These are phyloP conservation scores for Ananas comosus DNA, from an alignment of 176 grass and related monocot genomes.

Conservation along the genomic window DNA sequence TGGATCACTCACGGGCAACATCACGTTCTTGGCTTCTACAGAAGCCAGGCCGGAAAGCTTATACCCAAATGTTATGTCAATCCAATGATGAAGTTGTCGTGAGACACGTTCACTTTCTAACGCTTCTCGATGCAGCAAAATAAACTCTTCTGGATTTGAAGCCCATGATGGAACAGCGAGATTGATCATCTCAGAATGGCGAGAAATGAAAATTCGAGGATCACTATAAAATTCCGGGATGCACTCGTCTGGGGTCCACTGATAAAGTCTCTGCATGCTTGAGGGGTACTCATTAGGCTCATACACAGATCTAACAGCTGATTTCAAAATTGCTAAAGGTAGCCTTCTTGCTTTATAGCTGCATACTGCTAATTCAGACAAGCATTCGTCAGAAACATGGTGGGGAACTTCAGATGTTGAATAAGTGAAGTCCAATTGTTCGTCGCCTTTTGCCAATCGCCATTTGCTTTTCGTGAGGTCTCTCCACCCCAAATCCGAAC, in stretches of 20 bases:
- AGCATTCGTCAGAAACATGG: constrained; percentile 97
- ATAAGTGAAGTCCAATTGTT: constrained; percentile 96
- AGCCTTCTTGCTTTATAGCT: constrained; percentile 98
- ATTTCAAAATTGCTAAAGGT: constrained; percentile 62
- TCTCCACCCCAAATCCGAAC: constrained; percentile 80
- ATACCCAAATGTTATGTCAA: constrained; percentile 98
- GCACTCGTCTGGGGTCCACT: constrained; percentile 97
- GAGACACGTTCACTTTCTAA: constrained; percentile 85
- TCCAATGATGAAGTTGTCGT: constrained; percentile 86
- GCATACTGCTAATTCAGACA: constrained; percentile 94
- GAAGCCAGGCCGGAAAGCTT: constrained; percentile 79
- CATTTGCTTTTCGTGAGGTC: constrained; percentile 97
- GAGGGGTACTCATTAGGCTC: constrained; percentile 97
- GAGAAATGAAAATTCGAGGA: constrained; percentile 65
- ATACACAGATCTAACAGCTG: constrained; percentile 80
- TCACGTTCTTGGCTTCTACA: constrained; percentile 91
- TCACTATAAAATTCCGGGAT: constrained; percentile 93
- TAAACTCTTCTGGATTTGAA: constrained; percentile 67
- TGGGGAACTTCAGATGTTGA: constrained; percentile 86
- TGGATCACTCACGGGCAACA: constrained; percentile 73
- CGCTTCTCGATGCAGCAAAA: constrained; percentile 72
- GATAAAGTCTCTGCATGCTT: constrained; percentile 87
- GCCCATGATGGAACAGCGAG: constrained; percentile 80
- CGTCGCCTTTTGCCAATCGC: constrained; percentile 91
- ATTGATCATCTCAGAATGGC: constrained; percentile 93